Base-by-base conservation (phyloP, 2,329 filamentous ascomycete genomes). In the Hypoxylon rubiginosum region DNA sequence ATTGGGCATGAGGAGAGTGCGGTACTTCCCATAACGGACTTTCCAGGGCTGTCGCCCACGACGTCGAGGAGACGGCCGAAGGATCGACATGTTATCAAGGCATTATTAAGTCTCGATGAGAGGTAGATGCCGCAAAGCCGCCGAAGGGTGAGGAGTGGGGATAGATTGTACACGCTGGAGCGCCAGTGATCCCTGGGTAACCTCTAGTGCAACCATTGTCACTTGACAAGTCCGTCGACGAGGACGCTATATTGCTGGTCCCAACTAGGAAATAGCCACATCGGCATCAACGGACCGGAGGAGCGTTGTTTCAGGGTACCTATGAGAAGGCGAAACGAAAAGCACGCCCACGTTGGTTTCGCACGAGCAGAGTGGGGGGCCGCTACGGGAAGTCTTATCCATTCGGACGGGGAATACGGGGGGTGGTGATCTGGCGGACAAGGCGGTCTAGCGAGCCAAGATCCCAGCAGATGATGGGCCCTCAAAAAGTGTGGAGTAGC, bases 231-330 rank as follows among this genome's bases (percentile, higher is more conserved):
- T 60, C 58, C 45, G 64, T 67, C 62, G 57, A 55, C 41, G 53
- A 71, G 68, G 67, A 67, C 60, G 49, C 65, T 74, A 74, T 72
- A 75, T 74, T 75, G 69, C 69, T 63, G 69, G 64, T 66, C 73
- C 64, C 66, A 71, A 72, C 64, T 74, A 71, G 70, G 58, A 76
- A 75, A 77, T 76, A 75, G 77, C 73, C 77, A 80, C 70, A 70
- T 77, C 80, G 80, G 80, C 77, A 78, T 73, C 75, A 71, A 74
- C 80, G 80, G 80, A 79, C 80, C 80, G 80, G 74, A 67, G 71
- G 76, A 76, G 79, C 79, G 78, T 74, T 72, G 58, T 72, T 67
- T 63, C 63, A 67, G 56, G 58, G 64, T 69, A 57, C 50, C 60
- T 53, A 39, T 24, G 50, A 34, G 65, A 67, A 43, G 60, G 48